Percentiles rank a stretch among this genome's conserved stretches.
These are phyloP conservation scores for Colletotrichum filicis DNA, from an alignment of 2,329 filamentous ascomycete species.

Conservation along the genomic window DNA sequence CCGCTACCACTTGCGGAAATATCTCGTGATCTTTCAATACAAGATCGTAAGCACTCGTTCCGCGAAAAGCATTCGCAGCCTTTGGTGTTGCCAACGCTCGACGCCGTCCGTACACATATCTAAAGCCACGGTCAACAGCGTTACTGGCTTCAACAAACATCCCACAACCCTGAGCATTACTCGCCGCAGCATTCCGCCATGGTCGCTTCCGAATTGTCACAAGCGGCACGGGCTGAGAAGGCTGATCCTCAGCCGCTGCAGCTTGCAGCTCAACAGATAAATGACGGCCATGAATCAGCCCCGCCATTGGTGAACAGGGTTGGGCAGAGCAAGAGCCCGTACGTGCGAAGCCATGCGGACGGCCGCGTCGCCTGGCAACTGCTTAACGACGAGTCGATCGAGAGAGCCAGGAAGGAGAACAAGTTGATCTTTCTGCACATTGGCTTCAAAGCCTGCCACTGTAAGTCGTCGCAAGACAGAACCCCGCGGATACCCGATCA, in stretches of 20 bases:
- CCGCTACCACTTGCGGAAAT: neutral
- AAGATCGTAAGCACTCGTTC: neutral
- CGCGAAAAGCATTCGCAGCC: neutral
- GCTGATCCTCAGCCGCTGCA: slow-evolving; percentile 42
- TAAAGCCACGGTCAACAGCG: neutral
- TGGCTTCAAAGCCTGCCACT: slow-evolving; percentile 95
- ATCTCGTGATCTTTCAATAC: neutral
- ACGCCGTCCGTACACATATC: neutral
- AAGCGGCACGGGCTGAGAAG: slow-evolving; percentile 33
- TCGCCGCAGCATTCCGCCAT: slow-evolving; percentile 37
- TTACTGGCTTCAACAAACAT: neutral
- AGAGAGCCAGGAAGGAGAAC: slow-evolving; percentile 82
- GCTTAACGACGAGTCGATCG: slow-evolving; percentile 81
- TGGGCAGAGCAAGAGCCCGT: slow-evolving; percentile 57
- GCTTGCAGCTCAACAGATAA: slow-evolving; percentile 40
- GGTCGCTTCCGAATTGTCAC: slow-evolving; percentile 50
- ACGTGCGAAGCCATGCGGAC: slow-evolving; percentile 77
- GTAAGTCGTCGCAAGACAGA: slow-evolving; percentile 60
- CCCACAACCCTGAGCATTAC: neutral
- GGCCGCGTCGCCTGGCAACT: slow-evolving; percentile 94
- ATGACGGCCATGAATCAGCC: slow-evolving; percentile 22
- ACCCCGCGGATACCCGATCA: neutral
- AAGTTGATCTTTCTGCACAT: slow-evolving; percentile 93
- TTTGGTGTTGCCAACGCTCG: neutral
- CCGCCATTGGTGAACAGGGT: slow-evolving; percentile 49